Evolutionary conservation across 2,329 filamentous ascomycete species (phyloP), one percentile per base, ranked within the genome.

Genomic region (Colletotrichum australisinense): DNA sequence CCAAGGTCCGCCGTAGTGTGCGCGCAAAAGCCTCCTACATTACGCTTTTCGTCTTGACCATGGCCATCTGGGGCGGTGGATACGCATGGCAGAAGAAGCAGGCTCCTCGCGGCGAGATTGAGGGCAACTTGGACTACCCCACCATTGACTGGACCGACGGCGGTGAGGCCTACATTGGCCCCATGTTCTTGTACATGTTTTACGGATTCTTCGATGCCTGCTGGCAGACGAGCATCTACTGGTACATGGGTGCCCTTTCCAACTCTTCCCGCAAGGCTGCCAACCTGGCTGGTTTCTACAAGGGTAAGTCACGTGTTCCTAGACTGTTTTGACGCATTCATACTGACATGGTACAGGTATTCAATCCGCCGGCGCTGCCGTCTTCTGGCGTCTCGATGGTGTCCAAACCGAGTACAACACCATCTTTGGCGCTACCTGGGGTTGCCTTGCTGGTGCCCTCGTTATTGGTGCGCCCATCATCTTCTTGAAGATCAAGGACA

Each of bases 251-350:
- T 63, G 91, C 95, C 8, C 88, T 98, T 56, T 95, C 94, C 80
- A 98, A 98, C 89, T 97, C 96, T 75, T 91, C 94, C 74, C 94
- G 95, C 82, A 96, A 95, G 83, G 90, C 96, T 32, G 95, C 96
- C 85, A 98, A 98, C 86, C 93, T 96, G 79, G 93, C 95, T 55
- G 95, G 94, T 75, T 95, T 94, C 86, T 97, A 97, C 89, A 97
- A 97, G 76, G 80, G 86, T 76, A 30, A 75, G 24, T 80, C 79
- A 7, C 19, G 4, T 24, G n/a, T 8, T 19, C 30, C 19, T 16
- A 5, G 0, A 52, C 16, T 16, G 22, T 5, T 42, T 8, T 32
- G 46, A 22, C 11, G 7, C 30, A 4, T 19, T 30, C 14, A 22
- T 52, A n/a, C 76, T 81, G 79, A 73, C 55, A 6, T 14, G 9